A percentile compares a stretch with the other conserved stretches of the same genome.
phyloP scores from a whole-genome alignment of 1,284 basidiomycete genomes.

The Cutaneotrichosporon daszewskae region DNA sequence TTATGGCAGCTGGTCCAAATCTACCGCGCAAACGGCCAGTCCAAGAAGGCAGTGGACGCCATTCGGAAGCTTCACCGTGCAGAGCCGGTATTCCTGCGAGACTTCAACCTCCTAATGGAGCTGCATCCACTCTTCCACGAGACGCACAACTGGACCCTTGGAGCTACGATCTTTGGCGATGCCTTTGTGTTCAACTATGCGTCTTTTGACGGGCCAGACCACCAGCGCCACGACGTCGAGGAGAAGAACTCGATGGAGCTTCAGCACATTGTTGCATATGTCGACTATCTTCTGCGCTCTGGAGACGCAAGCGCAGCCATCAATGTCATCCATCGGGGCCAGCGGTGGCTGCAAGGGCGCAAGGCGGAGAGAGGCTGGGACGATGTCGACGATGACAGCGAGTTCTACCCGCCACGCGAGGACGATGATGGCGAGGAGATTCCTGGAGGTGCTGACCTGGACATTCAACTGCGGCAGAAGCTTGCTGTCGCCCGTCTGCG shows the following conservation, averaged over 20 bases:
- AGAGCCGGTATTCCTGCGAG: conserved; percentile 65
- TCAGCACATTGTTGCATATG: conserved; percentile 61
- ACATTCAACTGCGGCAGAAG: conserved; percentile 77
- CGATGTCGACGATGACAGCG: conserved; percentile 74
- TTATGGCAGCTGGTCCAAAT: conserved; percentile 86
- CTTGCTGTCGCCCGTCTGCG: conserved; percentile 78
- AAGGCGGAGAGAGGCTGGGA: conserved; percentile 69
- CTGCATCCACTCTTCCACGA: conserved; percentile 72
- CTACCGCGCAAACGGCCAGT: conserved; percentile 68
- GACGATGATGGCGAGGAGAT: conserved; percentile 48
- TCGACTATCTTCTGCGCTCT: conserved; percentile 72
- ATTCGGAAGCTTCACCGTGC: conserved; percentile 62
- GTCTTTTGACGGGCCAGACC: conserved; percentile 27
- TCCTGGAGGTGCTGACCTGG: conserved; percentile 54
- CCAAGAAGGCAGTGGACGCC: conserved; percentile 67
- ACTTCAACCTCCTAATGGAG: conserved; percentile 72
- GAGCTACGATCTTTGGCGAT: conserved; percentile 60
- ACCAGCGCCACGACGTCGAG: conserved; percentile 6
- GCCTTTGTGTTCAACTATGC: conserved; percentile 56
- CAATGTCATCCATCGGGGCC: conserved; percentile 65
- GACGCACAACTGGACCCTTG: conserved; percentile 59
- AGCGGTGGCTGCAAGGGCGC: conserved; percentile 83
- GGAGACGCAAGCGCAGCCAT: conserved; percentile 66
- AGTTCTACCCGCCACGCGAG: conserved; percentile 58
- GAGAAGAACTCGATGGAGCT: conserved; percentile 32